phyloP scores from a whole-genome alignment of 257 asterid genomes.

The Thymus mandschuricus region DNA sequence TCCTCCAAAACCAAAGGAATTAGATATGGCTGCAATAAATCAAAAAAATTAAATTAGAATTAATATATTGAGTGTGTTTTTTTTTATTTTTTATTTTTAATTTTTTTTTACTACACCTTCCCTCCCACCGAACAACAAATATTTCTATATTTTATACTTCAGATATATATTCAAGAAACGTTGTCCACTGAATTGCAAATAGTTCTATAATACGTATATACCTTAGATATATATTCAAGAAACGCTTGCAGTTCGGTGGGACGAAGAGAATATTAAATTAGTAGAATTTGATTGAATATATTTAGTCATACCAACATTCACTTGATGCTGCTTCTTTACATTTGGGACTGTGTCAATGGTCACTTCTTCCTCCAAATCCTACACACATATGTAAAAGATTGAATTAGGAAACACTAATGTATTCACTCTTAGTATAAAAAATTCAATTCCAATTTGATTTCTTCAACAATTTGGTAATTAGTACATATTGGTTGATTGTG shows the following conservation, averaged over 20 bases:
- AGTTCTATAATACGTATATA: too few species aligned
- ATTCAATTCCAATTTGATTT: too few species aligned
- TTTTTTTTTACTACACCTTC: too few species aligned
- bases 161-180: too few species aligned
- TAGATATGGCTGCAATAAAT: slow-evolving; percentile 7
- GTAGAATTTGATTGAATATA: not conserved
- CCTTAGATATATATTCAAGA: too few species aligned
- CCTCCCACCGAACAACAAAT: too few species aligned
- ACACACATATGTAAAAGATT: not conserved
- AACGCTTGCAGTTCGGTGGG: too few species aligned
- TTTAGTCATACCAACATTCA: slow-evolving; percentile 12
- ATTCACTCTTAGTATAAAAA: too few species aligned
- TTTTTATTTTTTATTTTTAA: too few species aligned
- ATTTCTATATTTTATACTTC: too few species aligned
- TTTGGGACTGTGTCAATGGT: slow-evolving; percentile 21
- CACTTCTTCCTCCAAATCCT: slow-evolving; percentile 17
- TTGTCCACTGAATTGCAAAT: too few species aligned
- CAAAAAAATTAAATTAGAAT: not conserved
- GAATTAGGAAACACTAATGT: not conserved
- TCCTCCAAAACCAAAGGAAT: slow-evolving; percentile 11
- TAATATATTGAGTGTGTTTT: not conserved
- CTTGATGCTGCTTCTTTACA: slow-evolving; percentile 18
- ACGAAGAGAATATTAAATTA: too few species aligned
- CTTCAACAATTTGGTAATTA: not conserved
- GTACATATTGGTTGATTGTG: slow-evolving; percentile 17